These are phyloP conservation scores for Diaporthe nobilis DNA, from an alignment of 2,329 filamentous ascomycete genomes.

Conservation along the genomic window DNA sequence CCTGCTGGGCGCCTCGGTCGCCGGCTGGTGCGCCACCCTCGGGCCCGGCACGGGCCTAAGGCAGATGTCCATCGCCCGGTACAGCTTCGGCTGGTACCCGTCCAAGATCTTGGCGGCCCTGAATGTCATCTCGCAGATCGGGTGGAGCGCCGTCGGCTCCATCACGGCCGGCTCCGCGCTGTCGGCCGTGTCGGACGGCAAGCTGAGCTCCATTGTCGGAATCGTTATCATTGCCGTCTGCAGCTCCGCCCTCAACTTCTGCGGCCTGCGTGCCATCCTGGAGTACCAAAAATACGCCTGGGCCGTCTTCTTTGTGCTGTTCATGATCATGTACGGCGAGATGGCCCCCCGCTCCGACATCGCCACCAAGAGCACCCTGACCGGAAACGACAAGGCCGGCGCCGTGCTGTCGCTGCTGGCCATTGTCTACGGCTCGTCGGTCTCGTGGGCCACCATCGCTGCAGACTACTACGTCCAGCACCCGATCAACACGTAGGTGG, in stretches of 20 bases:
- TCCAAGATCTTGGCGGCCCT: constrained; percentile 64
- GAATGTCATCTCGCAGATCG: constrained; percentile 64
- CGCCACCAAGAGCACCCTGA: constrained; percentile 50
- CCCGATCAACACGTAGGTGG: constrained; percentile 54
- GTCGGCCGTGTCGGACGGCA: constrained; percentile 58
- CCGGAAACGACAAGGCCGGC: constrained; percentile 55
- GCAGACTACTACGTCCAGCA: constrained; percentile 63
- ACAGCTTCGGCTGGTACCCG: constrained; percentile 65
- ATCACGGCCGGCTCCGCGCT: constrained; percentile 66
- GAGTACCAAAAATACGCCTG: constrained; percentile 66
- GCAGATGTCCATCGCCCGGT: constrained; percentile 64
- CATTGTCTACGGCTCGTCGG: constrained; percentile 62
- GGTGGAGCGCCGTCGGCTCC: constrained; percentile 64
- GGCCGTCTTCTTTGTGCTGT: constrained; percentile 61
- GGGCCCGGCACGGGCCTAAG: constrained; percentile 64
- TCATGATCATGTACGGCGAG: constrained; percentile 64
- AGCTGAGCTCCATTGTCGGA: constrained; percentile 62
- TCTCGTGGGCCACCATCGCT: constrained; percentile 61
- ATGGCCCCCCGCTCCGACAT: constrained; percentile 57
- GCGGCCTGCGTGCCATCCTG: constrained; percentile 63
- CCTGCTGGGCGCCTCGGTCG: constrained; percentile 57
- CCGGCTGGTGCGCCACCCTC: constrained; percentile 64
- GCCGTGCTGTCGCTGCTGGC: constrained; percentile 59
- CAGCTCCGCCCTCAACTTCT: constrained; percentile 65
- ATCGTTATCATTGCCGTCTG: constrained; percentile 66